A percentile compares a stretch with the other conserved stretches of the same genome.
These are phyloP conservation scores for Mycena alexandri DNA, from an alignment of 768 basidiomycete genomes.

Conservation along the genomic window DNA sequence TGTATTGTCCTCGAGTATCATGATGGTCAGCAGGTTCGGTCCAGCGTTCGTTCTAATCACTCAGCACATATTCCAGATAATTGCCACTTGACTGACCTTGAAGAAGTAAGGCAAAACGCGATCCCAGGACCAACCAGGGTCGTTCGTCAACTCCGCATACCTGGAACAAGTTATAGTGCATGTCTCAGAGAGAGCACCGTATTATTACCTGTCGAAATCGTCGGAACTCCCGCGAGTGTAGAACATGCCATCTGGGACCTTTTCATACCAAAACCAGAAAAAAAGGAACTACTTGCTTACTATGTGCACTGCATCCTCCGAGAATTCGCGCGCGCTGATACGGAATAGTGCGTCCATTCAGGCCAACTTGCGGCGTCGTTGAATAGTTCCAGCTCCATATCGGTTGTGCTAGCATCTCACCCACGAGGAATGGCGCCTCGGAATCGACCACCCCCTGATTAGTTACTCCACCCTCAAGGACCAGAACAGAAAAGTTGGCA, in stretches of 20 bases:
- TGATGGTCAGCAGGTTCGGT: conserved; percentile 52
- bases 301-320: conserved; percentile 47
- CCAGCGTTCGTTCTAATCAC: conserved; percentile 51
- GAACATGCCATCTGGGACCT: conserved; percentile 43
- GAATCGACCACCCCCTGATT: conserved; percentile 19
- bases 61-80: background rate
- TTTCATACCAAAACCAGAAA: background rate
- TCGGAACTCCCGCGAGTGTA: conserved; percentile 50
- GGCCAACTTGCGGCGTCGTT: conserved; percentile 34
- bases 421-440: conserved; percentile 26
- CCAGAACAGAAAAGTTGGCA: conserved; percentile 29
- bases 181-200: too few relatives aligned
- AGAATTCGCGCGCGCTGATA: conserved; percentile 35
- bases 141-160: conserved; percentile 46
- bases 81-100: conserved; percentile 39
- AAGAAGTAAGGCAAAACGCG: conserved; percentile 45
- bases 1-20: conserved; percentile 52
- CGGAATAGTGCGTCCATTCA: conserved; percentile 30
- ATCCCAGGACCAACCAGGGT: conserved; percentile 53
- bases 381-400: conserved; percentile 34
- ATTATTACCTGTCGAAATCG: conserved; percentile 43
- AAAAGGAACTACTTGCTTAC: conserved; percentile 29
- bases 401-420: background rate
- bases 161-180: too few relatives aligned
- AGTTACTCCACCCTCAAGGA: conserved; percentile 32